These are phyloP conservation scores for Cladophialophora chaetospira DNA, from an alignment of 2,329 filamentous ascomycete species.

Conservation along the genomic window DNA sequence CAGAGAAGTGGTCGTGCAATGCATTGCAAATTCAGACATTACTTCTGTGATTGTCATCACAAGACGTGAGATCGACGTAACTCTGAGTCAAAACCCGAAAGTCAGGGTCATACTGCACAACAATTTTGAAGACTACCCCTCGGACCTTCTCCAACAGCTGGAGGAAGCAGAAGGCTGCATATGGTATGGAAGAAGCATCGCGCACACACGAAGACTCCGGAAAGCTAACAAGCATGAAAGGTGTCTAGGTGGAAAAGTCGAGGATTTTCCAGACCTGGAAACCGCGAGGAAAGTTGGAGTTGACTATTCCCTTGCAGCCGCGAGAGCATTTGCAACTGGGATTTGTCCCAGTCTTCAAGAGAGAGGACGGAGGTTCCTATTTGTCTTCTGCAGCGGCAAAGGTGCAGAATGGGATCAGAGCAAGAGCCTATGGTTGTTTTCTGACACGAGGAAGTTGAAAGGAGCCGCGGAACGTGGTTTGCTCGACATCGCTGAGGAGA, in stretches of 20 bases:
- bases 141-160: conserved; percentile 7
- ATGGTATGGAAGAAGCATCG: neutral
- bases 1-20: conserved; percentile 11
- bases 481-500: conserved; percentile 9
- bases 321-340: conserved; percentile 4
- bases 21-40: neutral
- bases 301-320: conserved; percentile 8
- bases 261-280: neutral
- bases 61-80: conserved; percentile 1
- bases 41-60: conserved; percentile 13
- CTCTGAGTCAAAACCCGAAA: conserved; percentile 1
- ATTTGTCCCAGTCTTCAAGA: neutral
- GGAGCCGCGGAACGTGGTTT: conserved; percentile 8
- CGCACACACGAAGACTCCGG: neutral
- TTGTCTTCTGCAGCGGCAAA: conserved; percentile 17
- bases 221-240: neutral
- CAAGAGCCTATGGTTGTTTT: conserved; percentile 6
- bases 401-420: conserved; percentile 15
- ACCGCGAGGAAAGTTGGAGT: conserved; percentile 15
- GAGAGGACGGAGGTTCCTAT: conserved; percentile 6
- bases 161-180: conserved; percentile 9
- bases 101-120: conserved; percentile 16
- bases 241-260: conserved; percentile 13
- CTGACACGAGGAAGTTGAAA: conserved; percentile 17
- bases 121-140: conserved; percentile 11